These are phyloP conservation scores for Coemansia sp. DNA, from an alignment of 192 early-diverging fungal genomes.

Conservation along the genomic window DNA sequence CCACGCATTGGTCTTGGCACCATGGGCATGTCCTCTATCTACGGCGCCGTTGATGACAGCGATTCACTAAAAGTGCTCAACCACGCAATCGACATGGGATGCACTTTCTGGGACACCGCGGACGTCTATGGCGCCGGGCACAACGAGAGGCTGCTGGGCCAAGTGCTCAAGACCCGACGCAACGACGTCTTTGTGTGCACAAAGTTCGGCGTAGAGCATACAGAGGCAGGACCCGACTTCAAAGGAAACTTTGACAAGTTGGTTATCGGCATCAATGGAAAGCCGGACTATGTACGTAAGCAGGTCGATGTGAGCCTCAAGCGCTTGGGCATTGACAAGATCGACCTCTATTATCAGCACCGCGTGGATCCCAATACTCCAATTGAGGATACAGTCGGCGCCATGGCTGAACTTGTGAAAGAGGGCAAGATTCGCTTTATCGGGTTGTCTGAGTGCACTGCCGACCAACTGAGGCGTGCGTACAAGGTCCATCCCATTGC, in stretches of 20 bases:
- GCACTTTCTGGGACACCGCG: conserved; percentile 63
- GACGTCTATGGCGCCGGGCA: conserved; percentile 62
- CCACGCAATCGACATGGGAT: conserved; percentile 59
- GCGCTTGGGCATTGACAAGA: conserved; percentile 60
- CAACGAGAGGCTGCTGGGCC: conserved; percentile 64
- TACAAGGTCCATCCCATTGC: conserved; percentile 71
- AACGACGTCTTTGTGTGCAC: conserved; percentile 63
- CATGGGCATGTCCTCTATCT: conserved; percentile 46
- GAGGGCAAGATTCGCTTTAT: conserved; percentile 67
- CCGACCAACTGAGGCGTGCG: conserved; percentile 64
- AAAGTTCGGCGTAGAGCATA: conserved; percentile 60
- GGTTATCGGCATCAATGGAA: conserved; percentile 39
- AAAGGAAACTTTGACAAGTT: conserved; percentile 33
- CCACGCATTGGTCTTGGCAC: conserved; percentile 43
- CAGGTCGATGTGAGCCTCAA: conserved; percentile 50
- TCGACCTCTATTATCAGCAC: conserved; percentile 71
- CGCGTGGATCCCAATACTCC: conserved; percentile 63
- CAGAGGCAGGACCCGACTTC: conserved; percentile 28
- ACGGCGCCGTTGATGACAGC: conserved; percentile 36
- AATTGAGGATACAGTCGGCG: conserved; percentile 64
- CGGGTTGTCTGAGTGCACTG: conserved; percentile 64
- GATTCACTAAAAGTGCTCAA: conserved; percentile 53
- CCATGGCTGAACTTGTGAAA: conserved; percentile 69
- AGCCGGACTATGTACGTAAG: conserved; percentile 56
- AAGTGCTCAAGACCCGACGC: conserved; percentile 56